These are phyloP conservation scores for Nemania diffusa DNA, from an alignment of 2,329 filamentous ascomycete species.

Conservation along the genomic window DNA sequence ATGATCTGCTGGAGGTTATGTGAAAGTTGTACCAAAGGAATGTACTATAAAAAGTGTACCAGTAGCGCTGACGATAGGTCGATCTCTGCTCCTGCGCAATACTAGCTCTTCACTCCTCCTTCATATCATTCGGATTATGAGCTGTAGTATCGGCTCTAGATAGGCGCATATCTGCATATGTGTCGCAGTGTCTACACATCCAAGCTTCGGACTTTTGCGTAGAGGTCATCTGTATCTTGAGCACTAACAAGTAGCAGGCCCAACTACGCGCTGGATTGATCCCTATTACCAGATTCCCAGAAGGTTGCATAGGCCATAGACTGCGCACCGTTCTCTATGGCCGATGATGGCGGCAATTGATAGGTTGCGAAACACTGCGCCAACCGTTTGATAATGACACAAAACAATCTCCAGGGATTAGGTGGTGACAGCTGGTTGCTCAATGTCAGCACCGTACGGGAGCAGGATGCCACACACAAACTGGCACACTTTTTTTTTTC, in stretches of 20 bases:
- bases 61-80: constrained; percentile 11
- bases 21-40: no score
- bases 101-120: constrained; percentile 6
- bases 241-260: neutral
- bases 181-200: no score
- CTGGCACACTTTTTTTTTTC: neutral
- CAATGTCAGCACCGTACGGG: neutral
- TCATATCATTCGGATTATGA: neutral
- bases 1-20: constrained; percentile 23
- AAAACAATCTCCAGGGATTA: neutral
- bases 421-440: neutral
- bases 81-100: constrained; percentile 21
- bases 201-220: no score
- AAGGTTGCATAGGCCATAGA: no score
- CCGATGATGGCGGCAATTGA: neutral
- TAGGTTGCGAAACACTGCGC: neutral
- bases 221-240: no score
- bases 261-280: neutral
- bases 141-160: neutral
- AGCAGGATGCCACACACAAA: neutral
- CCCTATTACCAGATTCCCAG: no score
- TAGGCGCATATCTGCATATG: no score
- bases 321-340: neutral
- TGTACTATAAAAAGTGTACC: constrained; percentile 18
- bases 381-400: neutral